Conservation (phyloP, 2,329 filamentous ascomycete species). For the Aspergillus fumigatiaffinis region DNA sequence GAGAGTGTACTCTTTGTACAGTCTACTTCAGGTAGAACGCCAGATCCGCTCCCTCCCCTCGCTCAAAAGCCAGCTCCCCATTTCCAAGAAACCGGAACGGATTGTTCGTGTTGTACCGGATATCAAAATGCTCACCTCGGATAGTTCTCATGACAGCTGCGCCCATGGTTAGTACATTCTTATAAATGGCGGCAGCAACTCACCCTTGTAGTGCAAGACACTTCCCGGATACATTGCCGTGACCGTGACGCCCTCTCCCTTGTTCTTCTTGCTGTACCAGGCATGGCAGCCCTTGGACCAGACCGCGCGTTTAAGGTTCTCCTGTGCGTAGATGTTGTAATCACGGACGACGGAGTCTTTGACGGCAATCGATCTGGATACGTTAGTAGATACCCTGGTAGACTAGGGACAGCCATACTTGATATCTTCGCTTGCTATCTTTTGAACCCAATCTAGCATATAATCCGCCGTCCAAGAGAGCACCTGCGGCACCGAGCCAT, state of each 20-base stretch:
- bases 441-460: conserved; percentile 24
- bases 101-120: conserved; percentile 10
- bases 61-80: conserved; percentile 11
- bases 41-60: conserved; percentile 5
- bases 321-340: conserved; percentile 20
- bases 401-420: conserved; percentile 1
- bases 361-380: conserved; percentile 11
- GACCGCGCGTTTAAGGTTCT: conserved; percentile 19
- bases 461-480: conserved; percentile 19
- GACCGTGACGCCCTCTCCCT: conserved; percentile 8
- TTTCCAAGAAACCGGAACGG: conserved; percentile 13
- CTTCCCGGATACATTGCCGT: conserved; percentile 25
- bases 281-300: conserved; percentile 25
- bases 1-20: too few relatives aligned
- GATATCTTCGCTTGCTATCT: conserved; percentile 20
- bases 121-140: conserved; percentile 16
- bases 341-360: conserved; percentile 14
- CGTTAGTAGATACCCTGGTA: not conserved
- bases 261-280: conserved; percentile 21
- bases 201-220: conserved; percentile 20
- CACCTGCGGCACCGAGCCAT: conserved; percentile 18
- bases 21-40: conserved; percentile 4
- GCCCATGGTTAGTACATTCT: not conserved
- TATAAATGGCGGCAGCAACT: not conserved
- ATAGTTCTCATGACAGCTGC: conserved; percentile 8